Conservation (phyloP, 305 asterid genomes). For the Solanum hybrid region DNA sequence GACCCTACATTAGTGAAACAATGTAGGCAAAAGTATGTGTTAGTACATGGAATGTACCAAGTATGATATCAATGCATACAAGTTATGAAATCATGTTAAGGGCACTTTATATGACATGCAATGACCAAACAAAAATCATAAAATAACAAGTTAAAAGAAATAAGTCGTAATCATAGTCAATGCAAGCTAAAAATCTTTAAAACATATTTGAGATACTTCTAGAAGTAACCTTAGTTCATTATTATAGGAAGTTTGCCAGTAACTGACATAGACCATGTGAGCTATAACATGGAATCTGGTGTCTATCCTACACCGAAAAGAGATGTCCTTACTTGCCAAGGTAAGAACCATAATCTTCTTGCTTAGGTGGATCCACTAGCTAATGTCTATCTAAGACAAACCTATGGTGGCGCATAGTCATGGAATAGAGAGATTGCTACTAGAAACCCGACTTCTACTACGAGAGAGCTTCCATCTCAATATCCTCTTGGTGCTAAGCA, state of each 20-base stretch:
- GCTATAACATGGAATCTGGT: background rate
- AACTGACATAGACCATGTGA: background rate
- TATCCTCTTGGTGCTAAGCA: background rate
- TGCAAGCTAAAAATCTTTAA: background rate
- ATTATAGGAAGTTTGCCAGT: background rate
- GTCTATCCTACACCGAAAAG: background rate
- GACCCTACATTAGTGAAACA: background rate
- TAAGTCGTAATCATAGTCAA: background rate
- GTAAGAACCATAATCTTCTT: background rate
- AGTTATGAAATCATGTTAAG: background rate
- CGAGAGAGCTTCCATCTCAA: background rate
- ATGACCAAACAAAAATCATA: background rate
- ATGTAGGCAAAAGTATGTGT: background rate
- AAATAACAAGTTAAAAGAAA: no score
- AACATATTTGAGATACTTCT: background rate
- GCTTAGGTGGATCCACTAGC: background rate
- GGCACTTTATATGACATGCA: background rate
- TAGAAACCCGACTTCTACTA: background rate
- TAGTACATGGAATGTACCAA: background rate
- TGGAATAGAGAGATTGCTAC: background rate
- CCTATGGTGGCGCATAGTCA: background rate
- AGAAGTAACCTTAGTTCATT: background rate
- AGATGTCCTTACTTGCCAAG: background rate
- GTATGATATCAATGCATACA: background rate
- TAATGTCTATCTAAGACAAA: background rate